These are phyloP conservation scores for Truncatella angustata DNA, from an alignment of 2,329 filamentous ascomycete species.

Conservation along the genomic window DNA sequence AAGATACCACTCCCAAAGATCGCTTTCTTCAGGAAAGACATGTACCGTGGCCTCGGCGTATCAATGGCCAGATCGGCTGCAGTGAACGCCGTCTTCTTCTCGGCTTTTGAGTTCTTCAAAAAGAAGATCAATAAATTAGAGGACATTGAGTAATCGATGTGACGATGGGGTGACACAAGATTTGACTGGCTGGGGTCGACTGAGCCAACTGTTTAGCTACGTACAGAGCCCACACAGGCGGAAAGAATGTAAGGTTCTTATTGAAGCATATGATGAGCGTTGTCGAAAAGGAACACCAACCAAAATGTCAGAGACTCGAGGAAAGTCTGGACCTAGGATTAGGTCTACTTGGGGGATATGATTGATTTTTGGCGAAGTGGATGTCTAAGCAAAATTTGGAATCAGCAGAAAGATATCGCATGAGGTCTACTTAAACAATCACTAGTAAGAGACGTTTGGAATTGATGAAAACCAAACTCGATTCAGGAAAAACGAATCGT, in stretches of 20 bases:
- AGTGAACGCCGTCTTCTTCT: constrained; percentile 89
- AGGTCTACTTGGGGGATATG: neutral
- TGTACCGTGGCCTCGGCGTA: constrained; percentile 81
- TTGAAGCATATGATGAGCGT: too few species aligned
- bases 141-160: constrained; percentile 30
- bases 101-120: constrained; percentile 81
- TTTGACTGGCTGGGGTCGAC: too few species aligned
- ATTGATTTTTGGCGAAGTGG: too few species aligned
- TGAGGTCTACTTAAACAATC: neutral
- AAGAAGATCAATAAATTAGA: constrained; percentile 59
- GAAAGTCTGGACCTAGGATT: neutral
- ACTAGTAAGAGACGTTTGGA: neutral
- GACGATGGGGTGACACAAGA: too few species aligned
- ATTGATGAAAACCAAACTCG: too few species aligned
- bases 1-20: constrained; percentile 69
- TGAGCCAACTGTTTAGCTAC: too few species aligned
- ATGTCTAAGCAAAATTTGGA: too few species aligned
- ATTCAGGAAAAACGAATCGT: neutral
- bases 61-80: constrained; percentile 80
- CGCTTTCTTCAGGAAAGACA: constrained; percentile 71
- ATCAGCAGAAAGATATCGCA: too few species aligned
- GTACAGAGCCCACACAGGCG: too few species aligned
- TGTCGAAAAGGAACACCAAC: too few species aligned
- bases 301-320: too few species aligned
- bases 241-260: too few species aligned